Base-by-base conservation (phyloP, 768 basidiomycete species). In the Phanerochaete carnosa region DNA sequence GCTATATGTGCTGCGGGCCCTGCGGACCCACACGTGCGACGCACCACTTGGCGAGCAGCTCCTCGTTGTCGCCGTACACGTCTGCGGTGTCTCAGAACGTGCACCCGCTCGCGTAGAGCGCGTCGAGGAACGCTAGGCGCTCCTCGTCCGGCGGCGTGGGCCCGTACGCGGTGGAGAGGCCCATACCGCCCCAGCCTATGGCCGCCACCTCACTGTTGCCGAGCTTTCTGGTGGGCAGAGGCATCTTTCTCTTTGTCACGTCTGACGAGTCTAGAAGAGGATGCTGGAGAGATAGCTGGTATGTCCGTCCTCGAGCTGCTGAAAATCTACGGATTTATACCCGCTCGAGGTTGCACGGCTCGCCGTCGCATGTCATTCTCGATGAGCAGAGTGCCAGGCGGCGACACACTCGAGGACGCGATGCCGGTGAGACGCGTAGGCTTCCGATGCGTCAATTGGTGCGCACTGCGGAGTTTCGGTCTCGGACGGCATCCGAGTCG, bases 171-270 rank as follows among this genome's bases (percentile, higher is more conserved):
- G 70, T 73, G 19, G 80, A 79, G 11, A 86, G 64, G 9, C 82
- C 84, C 86, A 87, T 87, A 6, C 78, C 72, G 3, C 87, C 86
- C 62, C 81, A 85, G 6, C 85, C 85, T 11, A 88, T 77, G 19
- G 80, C 79, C 7, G 79, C 72, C 4, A 84, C 79, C 13, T 74
- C 55, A 23, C 73, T 68, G 22, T 74, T 66, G 22, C 82, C 82
- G 33, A 88, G 79, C 58, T 72, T 79, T 56, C 75, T 76, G 59
- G 73, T 76, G 30, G 73, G 72, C n/a, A 52, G 23, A 29, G 47
- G 23, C 80, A 70, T 51, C 5, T 8, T 43, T 8, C 13, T 13
- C 33, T 6, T 35, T 57, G 51, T 29, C 7, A 29, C 13, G 4
- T 3, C 70, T 72, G 63, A 69, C 70, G 5, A 49, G 3, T 5